Conservation (phyloP, 352 stramenopile genomes). For the Globisporangium okanoganense region DNA sequence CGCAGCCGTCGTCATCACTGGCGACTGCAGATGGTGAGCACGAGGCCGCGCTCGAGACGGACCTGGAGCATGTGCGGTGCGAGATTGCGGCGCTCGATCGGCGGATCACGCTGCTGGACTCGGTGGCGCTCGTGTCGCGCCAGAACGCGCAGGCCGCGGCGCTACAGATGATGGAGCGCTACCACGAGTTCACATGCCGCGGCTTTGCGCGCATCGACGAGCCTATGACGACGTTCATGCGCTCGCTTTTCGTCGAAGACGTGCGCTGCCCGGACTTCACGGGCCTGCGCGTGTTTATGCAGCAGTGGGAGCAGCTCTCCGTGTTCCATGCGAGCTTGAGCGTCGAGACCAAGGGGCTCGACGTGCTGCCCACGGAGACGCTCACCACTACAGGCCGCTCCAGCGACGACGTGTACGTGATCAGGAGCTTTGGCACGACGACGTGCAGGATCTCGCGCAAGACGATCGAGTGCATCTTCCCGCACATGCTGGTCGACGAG, state of each 20-base stretch:
- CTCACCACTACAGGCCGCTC: constrained; percentile 6
- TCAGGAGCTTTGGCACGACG: constrained; percentile 29
- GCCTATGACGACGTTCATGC: constrained; percentile 21
- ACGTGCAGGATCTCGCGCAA: constrained; percentile 32
- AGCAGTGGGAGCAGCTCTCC: constrained; percentile 42
- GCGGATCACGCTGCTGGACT: constrained; percentile 22
- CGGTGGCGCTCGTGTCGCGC: constrained; percentile 16
- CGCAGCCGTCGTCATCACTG: constrained; percentile 5
- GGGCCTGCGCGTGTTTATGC: constrained; percentile 27
- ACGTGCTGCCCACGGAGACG: constrained; percentile 20
- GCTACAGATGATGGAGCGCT: constrained; percentile 29
- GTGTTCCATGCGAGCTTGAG: constrained; percentile 28
- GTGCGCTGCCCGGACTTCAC: constrained; percentile 33
- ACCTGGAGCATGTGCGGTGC: constrained; percentile 15
- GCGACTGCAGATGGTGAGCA: background rate
- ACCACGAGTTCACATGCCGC: constrained; percentile 28
- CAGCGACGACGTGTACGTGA: constrained; percentile 25
- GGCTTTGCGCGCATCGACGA: constrained; percentile 13
- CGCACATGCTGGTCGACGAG: constrained; percentile 35
- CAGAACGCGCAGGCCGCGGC: constrained; percentile 27
- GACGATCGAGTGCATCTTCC: constrained; percentile 46
- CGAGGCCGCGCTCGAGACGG: background rate
- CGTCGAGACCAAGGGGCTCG: constrained; percentile 10
- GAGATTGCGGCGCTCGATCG: constrained; percentile 18
- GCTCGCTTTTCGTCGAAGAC: constrained; percentile 18